Base-by-base conservation (phyloP, 169 alveolate genomes). In the Babesia ovis region DNA sequence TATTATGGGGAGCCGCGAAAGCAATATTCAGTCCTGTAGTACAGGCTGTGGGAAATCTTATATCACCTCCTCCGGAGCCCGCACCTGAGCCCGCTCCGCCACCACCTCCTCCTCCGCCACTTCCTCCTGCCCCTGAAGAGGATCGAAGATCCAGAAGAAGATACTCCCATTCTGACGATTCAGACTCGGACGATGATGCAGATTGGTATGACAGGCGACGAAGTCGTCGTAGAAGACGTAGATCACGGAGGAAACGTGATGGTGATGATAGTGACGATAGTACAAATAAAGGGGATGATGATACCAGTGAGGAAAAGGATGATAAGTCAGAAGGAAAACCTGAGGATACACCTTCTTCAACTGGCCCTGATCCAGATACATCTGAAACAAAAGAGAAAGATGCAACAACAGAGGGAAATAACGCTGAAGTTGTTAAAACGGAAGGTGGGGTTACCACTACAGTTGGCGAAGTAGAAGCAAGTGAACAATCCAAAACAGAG, bases 31-130 rank as follows among this genome's bases (percentile, higher is more conserved):
- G 32, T 20, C 87, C 87, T 23, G 61, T 79, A 22, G 64, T 57
- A 6, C 18, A 29, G 12, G 51, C 74, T 2, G 74, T 64, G 3
- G 48, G 55, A 12, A 1, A n/a, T 8, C 0, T 50, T 4, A 2
- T 48, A 11, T 20, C 8, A 39, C 42, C 57, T 4, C 27, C 46
- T 20, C 32, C 60, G 35, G 31, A 39, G 14, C 82, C 86, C 4
- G 62, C 86, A 4, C 57, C 45, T 5, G 74, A 62, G 1, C 86
- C 86, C 2, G 58, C 87, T 18, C 87, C 87, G 14, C 66, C 68
- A n/a, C 82, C 82, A 1, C 60, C 77, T 0, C 85, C 84, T 18
- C 62, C 72, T 20, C 73, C 84, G 1, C 80, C 77, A 2, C 18
- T 77, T 25, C 20, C 66, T 39, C 68, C 85, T 3, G 56, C 32